Evolutionary conservation across 805 yeast genomes (phyloP).

Genomic region (Cyberlindnera misumaiensis): DNA sequence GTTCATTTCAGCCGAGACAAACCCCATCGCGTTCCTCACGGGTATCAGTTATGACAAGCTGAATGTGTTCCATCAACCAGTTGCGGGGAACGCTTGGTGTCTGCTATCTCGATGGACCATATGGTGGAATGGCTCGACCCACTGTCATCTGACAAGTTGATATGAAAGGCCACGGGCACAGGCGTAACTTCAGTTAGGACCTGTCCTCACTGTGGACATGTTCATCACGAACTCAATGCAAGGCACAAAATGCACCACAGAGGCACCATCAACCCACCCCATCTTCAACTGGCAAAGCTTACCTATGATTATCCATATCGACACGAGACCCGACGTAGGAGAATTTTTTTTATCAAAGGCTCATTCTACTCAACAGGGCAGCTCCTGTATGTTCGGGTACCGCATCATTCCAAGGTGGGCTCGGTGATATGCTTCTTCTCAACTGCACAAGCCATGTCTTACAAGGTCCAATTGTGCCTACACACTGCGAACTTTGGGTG

Average conservation of each 20-base stretch:
- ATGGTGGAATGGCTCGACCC: slow-evolving; percentile 44
- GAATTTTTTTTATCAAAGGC: slow-evolving; percentile 4
- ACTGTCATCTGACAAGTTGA: slow-evolving; percentile 36
- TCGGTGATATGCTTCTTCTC: slow-evolving; percentile 35
- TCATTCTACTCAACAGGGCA: slow-evolving; percentile 24
- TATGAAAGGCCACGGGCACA: slow-evolving; percentile 40
- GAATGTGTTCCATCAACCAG: slow-evolving; percentile 40
- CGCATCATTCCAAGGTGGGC: slow-evolving; percentile 30
- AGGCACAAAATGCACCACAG: neutral
- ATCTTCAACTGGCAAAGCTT: no score
- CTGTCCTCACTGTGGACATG: slow-evolving; percentile 11
- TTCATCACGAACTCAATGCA: slow-evolving; percentile 23
- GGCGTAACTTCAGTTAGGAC: slow-evolving; percentile 38
- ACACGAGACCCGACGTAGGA: no score
- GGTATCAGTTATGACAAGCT: slow-evolving; percentile 52
- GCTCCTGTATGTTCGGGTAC: slow-evolving; percentile 43
- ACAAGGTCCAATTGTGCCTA: slow-evolving; percentile 26
- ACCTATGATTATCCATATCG: no score
- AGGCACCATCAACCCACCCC: no score
- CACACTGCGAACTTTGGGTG: slow-evolving; percentile 49
- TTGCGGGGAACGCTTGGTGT: slow-evolving; percentile 35
- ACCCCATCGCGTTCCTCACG: slow-evolving; percentile 40
- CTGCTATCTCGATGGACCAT: slow-evolving; percentile 47
- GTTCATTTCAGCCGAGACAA: slow-evolving; percentile 46
- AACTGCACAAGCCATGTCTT: slow-evolving; percentile 32